A percentile compares a stretch with the other conserved stretches of the same genome.
Evolutionary conservation across 1,139 yeast species (phyloP).

Genomic region (Saccharomyces hybrid): DNA sequence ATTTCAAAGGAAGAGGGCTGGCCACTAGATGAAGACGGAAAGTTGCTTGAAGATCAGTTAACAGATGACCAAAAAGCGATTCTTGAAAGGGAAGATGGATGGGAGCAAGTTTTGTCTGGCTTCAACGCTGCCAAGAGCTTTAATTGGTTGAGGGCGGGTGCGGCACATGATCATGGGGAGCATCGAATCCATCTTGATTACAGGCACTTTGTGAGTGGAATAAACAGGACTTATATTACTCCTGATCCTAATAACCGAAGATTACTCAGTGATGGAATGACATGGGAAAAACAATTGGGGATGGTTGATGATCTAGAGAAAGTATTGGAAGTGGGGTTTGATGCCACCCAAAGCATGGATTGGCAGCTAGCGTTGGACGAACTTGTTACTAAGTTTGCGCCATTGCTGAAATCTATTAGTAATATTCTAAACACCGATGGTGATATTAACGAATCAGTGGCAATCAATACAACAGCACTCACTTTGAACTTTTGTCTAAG

Average conservation of each 20-base stretch:
- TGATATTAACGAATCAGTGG: conserved; percentile 11
- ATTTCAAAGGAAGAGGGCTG: conserved; percentile 25
- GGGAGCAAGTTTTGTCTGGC: conserved; percentile 26
- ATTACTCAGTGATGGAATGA: conserved; percentile 33
- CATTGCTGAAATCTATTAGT: conserved; percentile 38
- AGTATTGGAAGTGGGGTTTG: conserved; percentile 26
- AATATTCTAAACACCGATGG: conserved; percentile 23
- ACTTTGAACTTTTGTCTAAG: conserved; percentile 38
- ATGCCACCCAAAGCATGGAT: conserved; percentile 38
- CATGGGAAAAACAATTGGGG: conserved; percentile 27
- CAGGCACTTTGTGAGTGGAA: conserved; percentile 42
- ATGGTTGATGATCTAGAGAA: conserved; percentile 34
- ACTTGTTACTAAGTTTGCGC: conserved; percentile 45
- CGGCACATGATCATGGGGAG: conserved; percentile 40
- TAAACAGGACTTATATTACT: conserved; percentile 40
- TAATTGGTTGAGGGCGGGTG: conserved; percentile 41
- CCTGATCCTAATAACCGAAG: conserved; percentile 45
- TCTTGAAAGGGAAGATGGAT: conserved; percentile 19
- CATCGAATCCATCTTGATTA: conserved; percentile 42
- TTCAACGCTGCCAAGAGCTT: conserved; percentile 33
- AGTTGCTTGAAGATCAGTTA: conserved; percentile 16
- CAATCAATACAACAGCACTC: conserved; percentile 33
- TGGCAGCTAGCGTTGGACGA: conserved; percentile 45
- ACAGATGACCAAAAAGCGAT: conserved; percentile 16
- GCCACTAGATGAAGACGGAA: conserved; percentile 19